Evolutionary conservation across 495 filamentous ascomycete species (phyloP).

Genomic region (Neurospora discreta): DNA sequence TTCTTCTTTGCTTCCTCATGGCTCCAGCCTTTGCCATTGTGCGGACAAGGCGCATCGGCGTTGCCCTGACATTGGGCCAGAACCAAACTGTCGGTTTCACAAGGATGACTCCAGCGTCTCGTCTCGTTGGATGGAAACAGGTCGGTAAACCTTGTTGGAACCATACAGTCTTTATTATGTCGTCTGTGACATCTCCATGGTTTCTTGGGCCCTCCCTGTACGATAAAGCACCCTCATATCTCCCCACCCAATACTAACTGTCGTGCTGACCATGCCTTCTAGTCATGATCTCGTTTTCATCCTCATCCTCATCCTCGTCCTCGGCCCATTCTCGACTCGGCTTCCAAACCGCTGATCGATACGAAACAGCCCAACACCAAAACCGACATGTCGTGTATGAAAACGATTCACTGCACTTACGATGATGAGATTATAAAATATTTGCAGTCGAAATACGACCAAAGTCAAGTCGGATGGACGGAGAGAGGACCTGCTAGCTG

Average conservation of each 20-base stretch:
- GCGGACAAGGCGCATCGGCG: not conserved
- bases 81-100: slow-evolving; percentile 5
- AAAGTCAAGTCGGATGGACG: not conserved
- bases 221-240: not conserved
- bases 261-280: not conserved
- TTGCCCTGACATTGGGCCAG: not conserved
- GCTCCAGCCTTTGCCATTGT: not conserved
- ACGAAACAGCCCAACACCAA: not conserved
- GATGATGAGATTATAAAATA: not conserved
- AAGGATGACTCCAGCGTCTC: not conserved
- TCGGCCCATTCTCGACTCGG: not conserved
- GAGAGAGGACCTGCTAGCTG: not conserved
- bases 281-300: not conserved
- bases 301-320: not conserved
- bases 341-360: not conserved
- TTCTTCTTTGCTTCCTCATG: not conserved
- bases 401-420: not conserved
- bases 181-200: not conserved
- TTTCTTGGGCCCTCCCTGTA: not conserved
- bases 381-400: not conserved
- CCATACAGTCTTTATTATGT: not conserved
- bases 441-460: not conserved
- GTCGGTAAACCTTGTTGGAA: not conserved
- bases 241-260: not conserved
- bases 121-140: slow-evolving; percentile 5